Evolutionary conservation across 2,329 filamentous ascomycete species (phyloP).

Genomic region (Fusarium sp.): DNA sequence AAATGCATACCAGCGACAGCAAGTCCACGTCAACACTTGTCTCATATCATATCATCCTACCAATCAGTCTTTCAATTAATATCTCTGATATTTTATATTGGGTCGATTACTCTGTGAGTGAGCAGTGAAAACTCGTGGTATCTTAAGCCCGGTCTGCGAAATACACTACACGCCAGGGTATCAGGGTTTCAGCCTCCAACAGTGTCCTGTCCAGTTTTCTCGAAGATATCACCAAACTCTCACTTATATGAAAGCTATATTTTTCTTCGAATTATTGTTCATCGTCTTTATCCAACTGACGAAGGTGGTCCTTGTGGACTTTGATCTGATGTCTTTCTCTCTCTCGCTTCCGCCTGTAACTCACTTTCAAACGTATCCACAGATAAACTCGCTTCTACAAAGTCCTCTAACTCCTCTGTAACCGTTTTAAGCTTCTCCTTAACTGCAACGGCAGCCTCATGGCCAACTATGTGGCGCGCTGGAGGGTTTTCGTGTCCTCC

Average conservation of each 20-base stretch:
- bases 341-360: conserved; percentile 62
- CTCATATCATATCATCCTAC: neutral
- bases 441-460: conserved; percentile 86
- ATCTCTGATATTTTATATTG: neutral
- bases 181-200: conserved; percentile 4
- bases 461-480: conserved; percentile 90
- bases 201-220: neutral
- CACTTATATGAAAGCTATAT: neutral
- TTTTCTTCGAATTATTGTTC: neutral
- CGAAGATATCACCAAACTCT: neutral
- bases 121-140: conserved; percentile 10
- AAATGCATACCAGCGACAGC: conserved; percentile 17
- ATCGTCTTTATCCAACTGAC: conserved; percentile 26
- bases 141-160: conserved; percentile 6
- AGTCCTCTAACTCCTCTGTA: conserved; percentile 95
- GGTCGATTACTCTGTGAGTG: neutral
- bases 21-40: conserved; percentile 14
- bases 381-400: conserved; percentile 87
- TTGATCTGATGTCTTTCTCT: conserved; percentile 49
- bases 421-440: conserved; percentile 97
- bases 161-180: conserved; percentile 16
- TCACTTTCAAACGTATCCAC: conserved; percentile 79
- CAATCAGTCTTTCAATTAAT: neutral
- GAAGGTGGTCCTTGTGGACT: conserved; percentile 42
- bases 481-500: conserved; percentile 97